phyloP scores from a whole-genome alignment of 192 early-diverging fungal species.

The Backusella luteola region DNA sequence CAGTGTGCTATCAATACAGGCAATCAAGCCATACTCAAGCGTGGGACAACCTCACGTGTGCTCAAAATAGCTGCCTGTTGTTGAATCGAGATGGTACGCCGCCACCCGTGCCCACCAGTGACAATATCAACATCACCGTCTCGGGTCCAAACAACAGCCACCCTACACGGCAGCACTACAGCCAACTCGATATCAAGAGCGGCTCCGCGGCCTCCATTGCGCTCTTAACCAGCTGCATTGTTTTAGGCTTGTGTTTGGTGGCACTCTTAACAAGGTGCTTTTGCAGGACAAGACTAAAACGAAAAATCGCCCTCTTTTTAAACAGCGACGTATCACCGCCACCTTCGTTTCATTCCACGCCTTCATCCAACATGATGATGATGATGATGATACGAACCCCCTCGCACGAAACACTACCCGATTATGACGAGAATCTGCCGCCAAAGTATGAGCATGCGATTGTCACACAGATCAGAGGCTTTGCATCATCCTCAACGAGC shows the following conservation, averaged over 20 bases:
- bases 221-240: not conserved
- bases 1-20: not conserved
- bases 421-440: not conserved
- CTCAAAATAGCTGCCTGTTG: not conserved
- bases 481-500: not conserved
- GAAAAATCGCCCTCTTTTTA: not conserved
- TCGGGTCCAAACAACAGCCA: not conserved
- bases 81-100: not conserved
- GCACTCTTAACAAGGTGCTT: not conserved
- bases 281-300: not conserved
- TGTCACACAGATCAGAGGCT: not conserved
- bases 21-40: not conserved
- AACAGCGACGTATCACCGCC: not conserved
- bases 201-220: not conserved
- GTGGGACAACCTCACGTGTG: slow-evolving; percentile 7
- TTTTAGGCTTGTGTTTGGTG: not conserved
- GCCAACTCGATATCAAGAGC: not conserved
- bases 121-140: not conserved
- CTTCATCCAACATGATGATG: not conserved
- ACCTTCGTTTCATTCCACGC: not conserved
- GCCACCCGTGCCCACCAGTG: not conserved
- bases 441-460: not conserved
- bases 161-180: not conserved
- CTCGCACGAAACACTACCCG: not conserved
- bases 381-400: not conserved